A percentile compares a stretch with the other conserved stretches of the same genome.
Evolutionary conservation across 352 stramenopile species (phyloP).

Genomic region (Blastocystis hominis): DNA sequence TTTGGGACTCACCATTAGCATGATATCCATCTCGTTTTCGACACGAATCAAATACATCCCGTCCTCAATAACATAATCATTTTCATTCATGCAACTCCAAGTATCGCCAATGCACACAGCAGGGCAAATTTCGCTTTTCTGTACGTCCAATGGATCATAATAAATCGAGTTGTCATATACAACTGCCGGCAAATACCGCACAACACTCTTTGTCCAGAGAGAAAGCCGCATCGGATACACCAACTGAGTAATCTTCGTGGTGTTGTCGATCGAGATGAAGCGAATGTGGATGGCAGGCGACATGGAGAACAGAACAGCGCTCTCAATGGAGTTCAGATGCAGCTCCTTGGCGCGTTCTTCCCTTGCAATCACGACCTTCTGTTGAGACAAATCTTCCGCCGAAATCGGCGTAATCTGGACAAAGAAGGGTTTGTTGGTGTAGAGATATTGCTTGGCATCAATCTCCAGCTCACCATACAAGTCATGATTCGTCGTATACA

Average conservation of each 20-base stretch:
- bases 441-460: not conserved
- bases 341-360: not conserved
- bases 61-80: not conserved
- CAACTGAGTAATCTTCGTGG: not conserved
- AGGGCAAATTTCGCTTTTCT: not conserved
- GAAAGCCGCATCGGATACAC: not conserved
- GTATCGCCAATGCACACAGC: not conserved
- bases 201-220: not conserved
- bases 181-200: not conserved
- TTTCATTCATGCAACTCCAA: not conserved
- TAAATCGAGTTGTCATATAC: not conserved
- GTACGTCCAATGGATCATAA: not conserved
- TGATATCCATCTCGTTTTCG: not conserved
- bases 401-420: not conserved
- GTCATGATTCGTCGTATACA: conserved; percentile 5
- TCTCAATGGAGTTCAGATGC: not conserved
- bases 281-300: not conserved
- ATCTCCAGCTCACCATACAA: not conserved
- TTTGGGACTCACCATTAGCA: not conserved
- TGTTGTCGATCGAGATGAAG: not conserved
- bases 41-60: not conserved
- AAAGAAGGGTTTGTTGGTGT: not conserved
- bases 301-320: not conserved
- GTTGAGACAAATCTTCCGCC: not conserved
- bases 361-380: not conserved